phyloP scores from a whole-genome alignment of 495 filamentous ascomycete species.

The Pyronema omphalodes region DNA sequence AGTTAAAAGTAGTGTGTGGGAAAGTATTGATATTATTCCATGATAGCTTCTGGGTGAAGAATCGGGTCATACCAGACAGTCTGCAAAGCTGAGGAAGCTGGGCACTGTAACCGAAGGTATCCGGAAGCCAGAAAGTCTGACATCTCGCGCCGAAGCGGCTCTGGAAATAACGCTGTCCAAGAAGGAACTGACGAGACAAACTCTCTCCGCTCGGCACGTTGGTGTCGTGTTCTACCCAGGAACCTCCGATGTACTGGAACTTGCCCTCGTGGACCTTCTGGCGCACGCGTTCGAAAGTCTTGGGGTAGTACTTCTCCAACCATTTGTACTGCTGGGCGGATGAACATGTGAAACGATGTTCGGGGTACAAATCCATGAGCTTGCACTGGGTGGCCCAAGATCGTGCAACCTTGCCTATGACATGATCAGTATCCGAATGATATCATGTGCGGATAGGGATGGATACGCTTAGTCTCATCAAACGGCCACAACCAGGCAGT shows the following conservation, averaged over 20 bases:
- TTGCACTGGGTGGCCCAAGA: constrained; percentile 95
- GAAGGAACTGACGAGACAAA: constrained; percentile 76
- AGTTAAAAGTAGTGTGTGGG: constrained; percentile 95
- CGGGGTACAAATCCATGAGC: constrained; percentile 83
- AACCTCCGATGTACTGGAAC: constrained; percentile 90
- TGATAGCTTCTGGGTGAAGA: constrained; percentile 91
- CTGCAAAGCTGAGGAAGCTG: constrained; percentile 88
- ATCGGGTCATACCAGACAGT: constrained; percentile 80
- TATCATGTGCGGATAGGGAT: background rate
- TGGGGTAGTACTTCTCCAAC: constrained; percentile 76
- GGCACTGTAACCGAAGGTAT: constrained; percentile 92
- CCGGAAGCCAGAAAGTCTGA: constrained; percentile 89
- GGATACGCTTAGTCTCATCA: constrained; percentile 77
- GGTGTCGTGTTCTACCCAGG: constrained; percentile 98
- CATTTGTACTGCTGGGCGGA: constrained; percentile 97
- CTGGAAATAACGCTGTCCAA: constrained; percentile 70
- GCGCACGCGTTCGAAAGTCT: constrained; percentile 76
- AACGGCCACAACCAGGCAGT: constrained; percentile 80
- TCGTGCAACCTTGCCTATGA: constrained; percentile 55
- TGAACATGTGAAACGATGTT: constrained; percentile 78
- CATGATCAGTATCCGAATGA: background rate
- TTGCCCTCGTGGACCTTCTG: constrained; percentile 70
- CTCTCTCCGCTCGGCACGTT: constrained; percentile 94
- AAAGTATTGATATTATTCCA: constrained; percentile 96
- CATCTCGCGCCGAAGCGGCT: constrained; percentile 78